A percentile compares a stretch with the other conserved stretches of the same genome.
Evolutionary conservation across 179 eudicot species (phyloP).

Genomic region (Amaranthus tricolor): DNA sequence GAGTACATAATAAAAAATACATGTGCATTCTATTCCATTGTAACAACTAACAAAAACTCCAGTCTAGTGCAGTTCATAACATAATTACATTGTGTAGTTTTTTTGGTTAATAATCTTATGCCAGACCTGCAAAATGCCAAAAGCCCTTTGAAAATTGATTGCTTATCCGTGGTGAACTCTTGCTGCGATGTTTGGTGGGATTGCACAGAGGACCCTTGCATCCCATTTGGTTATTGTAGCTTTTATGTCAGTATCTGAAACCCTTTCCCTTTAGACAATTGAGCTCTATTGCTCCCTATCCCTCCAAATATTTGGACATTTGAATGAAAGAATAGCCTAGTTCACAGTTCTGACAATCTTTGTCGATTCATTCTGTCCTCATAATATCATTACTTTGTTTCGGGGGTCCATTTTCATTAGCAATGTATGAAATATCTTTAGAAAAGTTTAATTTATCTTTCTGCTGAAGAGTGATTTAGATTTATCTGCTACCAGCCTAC

Average conservation of each 20-base stretch:
- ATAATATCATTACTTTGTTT: conserved; percentile 15
- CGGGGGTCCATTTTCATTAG: conserved; percentile 10
- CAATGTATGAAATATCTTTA: too few species aligned
- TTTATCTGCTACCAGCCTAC: conserved; percentile 8
- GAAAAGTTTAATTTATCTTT: not conserved
- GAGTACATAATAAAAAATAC: not conserved
- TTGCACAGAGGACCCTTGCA: conserved; percentile 10
- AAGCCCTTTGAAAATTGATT: not conserved
- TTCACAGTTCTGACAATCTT: conserved; percentile 14
- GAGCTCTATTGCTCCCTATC: not conserved
- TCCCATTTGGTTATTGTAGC: not conserved
- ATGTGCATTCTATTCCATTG: not conserved
- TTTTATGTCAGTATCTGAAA: conserved; percentile 8
- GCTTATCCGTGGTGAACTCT: not conserved
- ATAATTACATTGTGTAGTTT: not conserved
- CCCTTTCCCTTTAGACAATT: conserved; percentile 4
- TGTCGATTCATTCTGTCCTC: conserved; percentile 18
- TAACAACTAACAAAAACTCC: not conserved
- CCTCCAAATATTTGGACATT: not conserved
- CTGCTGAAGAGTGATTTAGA: not conserved
- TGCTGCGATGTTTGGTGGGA: conserved; percentile 9
- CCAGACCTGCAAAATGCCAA: conserved; percentile 3
- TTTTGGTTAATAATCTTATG: not conserved
- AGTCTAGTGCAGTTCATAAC: not conserved
- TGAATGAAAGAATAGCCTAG: conserved; percentile 11